Percentiles rank a stretch among this genome's conserved stretches.
These are phyloP conservation scores for Anacardium occidentale DNA, from an alignment of 345 rosid species.

Conservation along the genomic window DNA sequence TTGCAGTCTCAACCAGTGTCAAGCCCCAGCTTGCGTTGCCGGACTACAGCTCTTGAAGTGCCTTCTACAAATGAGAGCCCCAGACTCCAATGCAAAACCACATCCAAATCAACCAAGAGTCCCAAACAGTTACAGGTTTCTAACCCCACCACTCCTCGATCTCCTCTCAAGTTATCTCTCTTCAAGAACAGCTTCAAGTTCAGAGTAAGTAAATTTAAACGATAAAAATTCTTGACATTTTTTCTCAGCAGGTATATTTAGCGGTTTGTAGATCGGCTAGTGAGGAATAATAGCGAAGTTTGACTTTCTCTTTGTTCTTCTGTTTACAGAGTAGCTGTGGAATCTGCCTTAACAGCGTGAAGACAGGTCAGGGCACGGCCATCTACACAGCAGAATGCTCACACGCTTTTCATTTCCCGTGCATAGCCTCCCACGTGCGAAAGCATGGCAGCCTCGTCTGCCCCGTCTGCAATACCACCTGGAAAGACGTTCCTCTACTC, in stretches of 20 bases:
- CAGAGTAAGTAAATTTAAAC: constrained; percentile 47
- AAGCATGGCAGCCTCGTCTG: constrained; percentile 45
- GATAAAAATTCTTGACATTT: neutral
- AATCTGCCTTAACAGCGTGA: constrained; percentile 69
- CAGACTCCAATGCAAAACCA: constrained; percentile 35
- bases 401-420: constrained; percentile 79
- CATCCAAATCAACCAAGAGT: constrained; percentile 29
- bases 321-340: constrained; percentile 63
- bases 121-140: constrained; percentile 35
- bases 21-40: constrained; percentile 54
- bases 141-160: constrained; percentile 67
- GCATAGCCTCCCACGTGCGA: constrained; percentile 59
- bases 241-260: neutral
- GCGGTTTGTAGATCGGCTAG: neutral
- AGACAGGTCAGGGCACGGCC: constrained; percentile 73
- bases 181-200: constrained; percentile 81
- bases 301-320: neutral
- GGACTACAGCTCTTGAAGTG: constrained; percentile 27
- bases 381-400: constrained; percentile 85
- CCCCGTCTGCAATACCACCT: constrained; percentile 63
- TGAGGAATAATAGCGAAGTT: neutral
- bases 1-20: constrained; percentile 28
- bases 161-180: constrained; percentile 75
- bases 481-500: constrained; percentile 73
- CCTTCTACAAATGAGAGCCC: constrained; percentile 35